Percentiles rank a stretch among this genome's conserved stretches.
Evolutionary conservation across 306 rosid genomes (phyloP).

Genomic region (Cicer pinnatifidum): DNA sequence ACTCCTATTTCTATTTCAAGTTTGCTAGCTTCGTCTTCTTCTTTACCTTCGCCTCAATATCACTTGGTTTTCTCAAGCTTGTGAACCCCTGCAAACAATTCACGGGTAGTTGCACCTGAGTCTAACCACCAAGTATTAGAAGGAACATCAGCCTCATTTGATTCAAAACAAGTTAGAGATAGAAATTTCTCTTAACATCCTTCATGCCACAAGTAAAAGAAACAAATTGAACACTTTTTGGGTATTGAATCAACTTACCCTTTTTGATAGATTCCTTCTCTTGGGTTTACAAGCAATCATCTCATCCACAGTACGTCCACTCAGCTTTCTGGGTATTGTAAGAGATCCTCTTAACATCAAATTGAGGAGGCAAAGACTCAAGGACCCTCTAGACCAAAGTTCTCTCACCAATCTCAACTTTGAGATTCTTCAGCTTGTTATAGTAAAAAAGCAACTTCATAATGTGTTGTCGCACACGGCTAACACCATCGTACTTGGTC

Average conservation of each 20-base stretch:
- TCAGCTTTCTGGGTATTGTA: background rate
- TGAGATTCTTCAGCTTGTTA: background rate
- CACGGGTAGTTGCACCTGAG: too few species aligned
- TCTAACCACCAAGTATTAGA: background rate
- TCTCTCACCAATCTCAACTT: background rate
- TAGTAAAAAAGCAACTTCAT: background rate
- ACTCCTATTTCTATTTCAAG: background rate
- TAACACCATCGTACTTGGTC: background rate
- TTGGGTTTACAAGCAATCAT: background rate
- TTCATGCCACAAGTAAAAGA: too few species aligned
- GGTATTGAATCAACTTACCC: background rate
- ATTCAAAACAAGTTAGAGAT: background rate
- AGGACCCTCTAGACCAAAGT: background rate
- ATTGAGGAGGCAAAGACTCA: background rate
- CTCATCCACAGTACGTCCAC: background rate
- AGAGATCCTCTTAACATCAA: background rate
- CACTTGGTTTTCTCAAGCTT: background rate
- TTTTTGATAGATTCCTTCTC: background rate
- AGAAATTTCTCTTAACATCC: background rate
- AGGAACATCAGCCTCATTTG: background rate
- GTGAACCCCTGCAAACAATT: background rate
- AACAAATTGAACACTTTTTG: background rate
- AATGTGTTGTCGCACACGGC: background rate
- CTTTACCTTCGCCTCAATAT: background rate
- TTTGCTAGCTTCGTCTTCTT: background rate